phyloP scores from a whole-genome alignment of 441 rosid species.

The Arabidopsis lyrata region DNA sequence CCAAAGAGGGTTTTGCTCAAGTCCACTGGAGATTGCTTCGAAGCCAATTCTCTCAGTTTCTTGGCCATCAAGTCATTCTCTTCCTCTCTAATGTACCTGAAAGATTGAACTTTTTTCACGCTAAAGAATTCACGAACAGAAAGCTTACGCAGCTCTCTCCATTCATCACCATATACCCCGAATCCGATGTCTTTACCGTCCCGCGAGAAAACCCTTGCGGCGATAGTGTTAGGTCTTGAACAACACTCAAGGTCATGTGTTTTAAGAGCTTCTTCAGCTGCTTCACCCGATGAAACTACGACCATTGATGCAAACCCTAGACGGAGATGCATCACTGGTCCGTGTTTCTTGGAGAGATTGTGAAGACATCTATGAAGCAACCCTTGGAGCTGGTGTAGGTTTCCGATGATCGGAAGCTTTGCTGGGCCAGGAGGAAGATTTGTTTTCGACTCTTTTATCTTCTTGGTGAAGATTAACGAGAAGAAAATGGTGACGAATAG shows the following conservation, averaged over 20 bases:
- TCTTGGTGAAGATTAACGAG: constrained; percentile 4
- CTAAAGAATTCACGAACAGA: constrained; percentile 49
- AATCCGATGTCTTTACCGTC: constrained; percentile 47
- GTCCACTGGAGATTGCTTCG: constrained; percentile 42
- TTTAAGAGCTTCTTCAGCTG: constrained; percentile 54
- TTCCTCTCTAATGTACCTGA: constrained; percentile 50
- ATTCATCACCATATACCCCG: constrained; percentile 47
- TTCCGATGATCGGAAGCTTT: constrained; percentile 58
- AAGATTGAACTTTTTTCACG: constrained; percentile 50
- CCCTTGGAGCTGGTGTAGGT: constrained; percentile 50
- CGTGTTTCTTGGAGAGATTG: constrained; percentile 52
- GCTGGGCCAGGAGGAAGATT: constrained; percentile 58
- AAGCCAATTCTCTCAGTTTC: constrained; percentile 42
- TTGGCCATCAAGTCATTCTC: constrained; percentile 46
- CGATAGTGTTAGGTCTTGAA: constrained; percentile 48
- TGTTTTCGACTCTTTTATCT: background rate
- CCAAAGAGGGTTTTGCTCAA: constrained; percentile 43
- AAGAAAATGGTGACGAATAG: constrained; percentile 1
- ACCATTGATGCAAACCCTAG: constrained; percentile 43
- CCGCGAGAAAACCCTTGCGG: constrained; percentile 42
- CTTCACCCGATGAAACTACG: constrained; percentile 53
- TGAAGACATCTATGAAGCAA: constrained; percentile 46
- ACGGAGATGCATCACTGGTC: constrained; percentile 54
- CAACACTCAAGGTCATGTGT: constrained; percentile 56
- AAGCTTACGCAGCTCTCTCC: constrained; percentile 56